Evolutionary conservation across 2,329 filamentous ascomycete species (phyloP), one percentile per base, ranked within the genome.

Genomic region (Nigrospora osmanthi): DNA sequence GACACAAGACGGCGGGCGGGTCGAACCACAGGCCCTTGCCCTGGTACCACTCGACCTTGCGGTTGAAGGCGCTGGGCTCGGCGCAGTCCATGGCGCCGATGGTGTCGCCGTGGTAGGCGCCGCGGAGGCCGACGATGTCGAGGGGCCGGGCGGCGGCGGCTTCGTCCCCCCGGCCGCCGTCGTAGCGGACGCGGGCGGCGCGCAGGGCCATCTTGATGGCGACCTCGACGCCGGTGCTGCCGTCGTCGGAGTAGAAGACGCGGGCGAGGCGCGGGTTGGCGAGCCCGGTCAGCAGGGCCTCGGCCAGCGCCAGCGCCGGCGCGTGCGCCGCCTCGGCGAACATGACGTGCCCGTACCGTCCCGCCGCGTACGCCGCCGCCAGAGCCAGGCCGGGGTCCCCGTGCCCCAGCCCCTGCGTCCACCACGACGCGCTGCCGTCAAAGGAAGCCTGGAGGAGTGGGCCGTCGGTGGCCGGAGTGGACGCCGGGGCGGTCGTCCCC

Each of bases 61-160:
- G 78, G 55, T 94, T 94, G 61, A 76, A 94, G 0, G 78, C 77
- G 32, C 78, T 83, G 0, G 88, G 87, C 57, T 93, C 87, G 0
- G 85, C 81, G 43, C 81, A 86, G 60, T 93, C 87, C 89, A 94
- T 93, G 0, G 86, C 87, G 0, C 88, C 88, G 39, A 94, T 89
- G 0, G 88, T 94, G 57, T 94, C 89, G 2, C 88, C 89, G 54
- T 94, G 89, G 55, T 94, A 94, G 52, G 84, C 86, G 0, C 87
- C 87, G 58, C 83, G 86, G 11, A 94, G 67, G 0, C 88, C 88
- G 3, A 94, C 60, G 3, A 93, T 78, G 3, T 78, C 78, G 11
- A 90, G 70, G 40, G 80, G 73, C 2, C 73, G 67, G 13, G 67
- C 69, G 0, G 74, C 67, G 35, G 73, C 68, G 82, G 83, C 88